A percentile compares a stretch with the other conserved stretches of the same genome.
Conservation (phyloP, 441 rosid genomes). For the Syzygium malaccense region DNA sequence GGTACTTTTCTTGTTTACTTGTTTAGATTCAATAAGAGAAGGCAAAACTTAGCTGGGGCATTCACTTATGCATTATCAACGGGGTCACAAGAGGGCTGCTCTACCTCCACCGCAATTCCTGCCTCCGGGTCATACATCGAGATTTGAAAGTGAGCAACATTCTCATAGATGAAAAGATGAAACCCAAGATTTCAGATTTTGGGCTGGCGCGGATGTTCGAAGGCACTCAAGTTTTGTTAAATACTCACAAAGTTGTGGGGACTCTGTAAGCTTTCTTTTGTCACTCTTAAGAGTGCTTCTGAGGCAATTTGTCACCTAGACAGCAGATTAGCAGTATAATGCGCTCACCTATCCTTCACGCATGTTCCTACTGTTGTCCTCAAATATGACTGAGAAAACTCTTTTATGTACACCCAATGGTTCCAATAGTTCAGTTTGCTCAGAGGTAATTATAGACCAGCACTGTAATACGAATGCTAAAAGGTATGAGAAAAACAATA, state of each 20-base stretch:
- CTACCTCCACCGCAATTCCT: too few relatives aligned
- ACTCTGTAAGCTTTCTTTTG: slow-evolving; percentile 3
- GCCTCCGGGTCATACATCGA: too few relatives aligned
- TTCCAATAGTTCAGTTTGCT: not conserved
- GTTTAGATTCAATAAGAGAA: not conserved
- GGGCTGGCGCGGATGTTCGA: slow-evolving; percentile 4
- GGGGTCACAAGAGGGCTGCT: too few relatives aligned
- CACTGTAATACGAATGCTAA: not conserved
- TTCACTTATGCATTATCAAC: not conserved
- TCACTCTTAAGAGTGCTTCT: not conserved
- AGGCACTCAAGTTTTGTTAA: not conserved
- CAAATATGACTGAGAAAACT: not conserved
- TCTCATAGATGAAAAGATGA: not conserved
- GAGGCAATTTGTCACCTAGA: not conserved
- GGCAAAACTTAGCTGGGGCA: not conserved
- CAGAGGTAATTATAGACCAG: not conserved
- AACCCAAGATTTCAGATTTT: slow-evolving; percentile 6
- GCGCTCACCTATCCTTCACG: not conserved
- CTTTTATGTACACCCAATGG: not conserved
- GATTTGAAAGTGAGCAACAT: too few relatives aligned
- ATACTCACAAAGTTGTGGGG: slow-evolving; percentile 1
- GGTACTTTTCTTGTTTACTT: not conserved
- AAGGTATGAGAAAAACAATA: not conserved
- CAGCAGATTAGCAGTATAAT: not conserved
- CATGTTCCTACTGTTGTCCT: not conserved